Evolutionary conservation across 2,329 filamentous ascomycete species (phyloP), one percentile per base, ranked within the genome.

Genomic region (Penicillium glabrum): DNA sequence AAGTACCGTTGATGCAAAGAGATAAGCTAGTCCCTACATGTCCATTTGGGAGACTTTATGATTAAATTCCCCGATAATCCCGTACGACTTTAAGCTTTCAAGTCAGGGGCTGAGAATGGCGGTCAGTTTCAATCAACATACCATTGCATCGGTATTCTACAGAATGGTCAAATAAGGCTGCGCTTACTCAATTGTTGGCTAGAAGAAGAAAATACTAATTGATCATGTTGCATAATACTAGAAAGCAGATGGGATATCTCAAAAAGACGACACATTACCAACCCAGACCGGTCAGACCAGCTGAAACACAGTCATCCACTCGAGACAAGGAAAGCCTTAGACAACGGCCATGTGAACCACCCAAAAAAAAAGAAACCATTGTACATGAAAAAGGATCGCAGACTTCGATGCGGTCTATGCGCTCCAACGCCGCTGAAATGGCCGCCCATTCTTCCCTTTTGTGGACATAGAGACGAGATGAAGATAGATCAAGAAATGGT

Each of bases 401-500:
- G n/a, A 41, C 21, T 46, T 49, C 51, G 39, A 23, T 43, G 47
- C 39, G 26, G 33, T 41, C 39, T 41, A 41, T 41, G 48, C 49
- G 24, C 33, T 53, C 51, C 44, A 54, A 58, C 56, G 56, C 56
- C 56, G 26, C 47, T 46, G 31, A 59, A 45, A 46, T 37, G 49
- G 45, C 41, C 26, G 33, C 57, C 39, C 33, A 47, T 49, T 33
- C 33, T 26, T 13, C 48, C 33, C 46, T 37, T 54, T 39, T 11
- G 39, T 23, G 11, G 19, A 41, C 39, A 23, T 41, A 13, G 10
- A 23, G 21, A 23, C 9, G 37, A 49, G 53, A 58, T 55, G 45
- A 52, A 50, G 37, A 54, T 35, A 68, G 44, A 46, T 26, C 57
- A 60, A 29, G 58, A 58, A 53, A 56, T 44, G 45, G 52, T 52